Evolutionary conservation across 306 rosid genomes (phyloP).

Genomic region (Mimosa bimucronata): DNA sequence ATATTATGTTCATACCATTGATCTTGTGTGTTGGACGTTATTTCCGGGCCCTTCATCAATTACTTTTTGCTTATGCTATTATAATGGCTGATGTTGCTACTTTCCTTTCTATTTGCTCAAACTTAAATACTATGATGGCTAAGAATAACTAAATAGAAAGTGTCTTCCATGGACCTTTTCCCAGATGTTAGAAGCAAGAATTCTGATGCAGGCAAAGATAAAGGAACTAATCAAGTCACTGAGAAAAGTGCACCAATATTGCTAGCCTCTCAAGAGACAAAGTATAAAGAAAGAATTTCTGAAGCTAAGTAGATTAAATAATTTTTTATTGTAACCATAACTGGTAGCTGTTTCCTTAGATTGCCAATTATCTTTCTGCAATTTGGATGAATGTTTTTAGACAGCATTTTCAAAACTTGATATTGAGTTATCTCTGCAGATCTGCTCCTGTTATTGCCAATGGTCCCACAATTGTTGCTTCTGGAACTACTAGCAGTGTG

Average conservation of each 20-base stretch:
- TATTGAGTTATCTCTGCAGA: conserved; percentile 55
- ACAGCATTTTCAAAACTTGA: conserved; percentile 28
- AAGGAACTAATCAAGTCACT: conserved; percentile 61
- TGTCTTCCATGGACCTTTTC: conserved; percentile 40
- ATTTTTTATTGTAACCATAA: conserved; percentile 4
- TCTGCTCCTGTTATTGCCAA: conserved; percentile 53
- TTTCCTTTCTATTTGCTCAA: conserved; percentile 30
- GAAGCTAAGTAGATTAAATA: conserved; percentile 45
- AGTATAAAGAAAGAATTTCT: conserved; percentile 59
- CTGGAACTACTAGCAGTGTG: conserved; percentile 51
- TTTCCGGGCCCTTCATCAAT: conserved; percentile 21
- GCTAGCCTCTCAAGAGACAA: conserved; percentile 62
- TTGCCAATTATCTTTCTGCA: conserved; percentile 16
- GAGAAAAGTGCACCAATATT: conserved; percentile 61
- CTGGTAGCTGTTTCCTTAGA: conserved; percentile 1
- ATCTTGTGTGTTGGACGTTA: conserved; percentile 1
- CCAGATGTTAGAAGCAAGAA: conserved; percentile 77
- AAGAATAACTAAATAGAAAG: conserved; percentile 32
- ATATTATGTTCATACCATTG: conserved; percentile 31
- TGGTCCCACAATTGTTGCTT: conserved; percentile 53
- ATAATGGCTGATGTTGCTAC: conserved; percentile 19
- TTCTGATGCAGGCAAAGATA: conserved; percentile 65
- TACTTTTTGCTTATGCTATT: conserved; percentile 29
- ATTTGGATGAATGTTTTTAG: conserved; percentile 26
- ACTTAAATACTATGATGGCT: conserved; percentile 34